phyloP scores from a whole-genome alignment of 805 yeast species.

The Wickerhamiella sergipiensis region DNA sequence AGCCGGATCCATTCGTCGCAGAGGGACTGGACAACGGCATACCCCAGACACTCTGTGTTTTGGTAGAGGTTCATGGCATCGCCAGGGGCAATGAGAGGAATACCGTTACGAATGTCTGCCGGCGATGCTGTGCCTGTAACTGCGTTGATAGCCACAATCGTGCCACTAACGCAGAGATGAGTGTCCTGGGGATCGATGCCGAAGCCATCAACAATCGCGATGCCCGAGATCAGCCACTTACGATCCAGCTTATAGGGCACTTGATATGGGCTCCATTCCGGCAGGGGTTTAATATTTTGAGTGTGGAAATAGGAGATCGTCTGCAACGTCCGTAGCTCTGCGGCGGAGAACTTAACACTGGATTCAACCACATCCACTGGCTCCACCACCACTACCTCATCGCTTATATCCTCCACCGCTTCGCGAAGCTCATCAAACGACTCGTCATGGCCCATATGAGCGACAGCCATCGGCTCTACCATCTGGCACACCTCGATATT shows the following conservation, averaged over 20 bases:
- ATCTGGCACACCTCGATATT: slow-evolving; percentile 31
- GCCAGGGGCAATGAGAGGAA: slow-evolving; percentile 1
- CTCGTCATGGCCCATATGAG: slow-evolving; percentile 38
- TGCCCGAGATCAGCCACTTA: slow-evolving; percentile 12
- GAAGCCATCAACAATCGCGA: slow-evolving; percentile 15
- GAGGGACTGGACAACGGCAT: slow-evolving; percentile 57
- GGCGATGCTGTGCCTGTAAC: neutral
- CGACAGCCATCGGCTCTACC: slow-evolving; percentile 41
- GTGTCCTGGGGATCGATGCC: slow-evolving; percentile 19
- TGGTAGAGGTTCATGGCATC: slow-evolving; percentile 6
- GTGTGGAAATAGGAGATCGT: slow-evolving; percentile 20
- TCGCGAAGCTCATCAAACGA: slow-evolving; percentile 15
- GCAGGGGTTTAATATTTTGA: slow-evolving; percentile 20
- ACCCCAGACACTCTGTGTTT: slow-evolving; percentile 30
- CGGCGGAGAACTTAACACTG: slow-evolving; percentile 11
- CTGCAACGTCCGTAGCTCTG: slow-evolving; percentile 18
- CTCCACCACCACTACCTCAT: slow-evolving; percentile 12
- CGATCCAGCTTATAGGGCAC: slow-evolving; percentile 13
- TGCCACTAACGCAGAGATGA: slow-evolving; percentile 21
- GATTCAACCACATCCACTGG: slow-evolving; percentile 23
- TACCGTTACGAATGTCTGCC: neutral
- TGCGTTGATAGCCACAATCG: slow-evolving; percentile 21
- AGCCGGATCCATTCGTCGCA: slow-evolving; percentile 37
- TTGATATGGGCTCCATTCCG: slow-evolving; percentile 22
- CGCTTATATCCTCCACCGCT: slow-evolving; percentile 10